Base-by-base conservation (phyloP, 768 basidiomycete species). In the Amanita exitialis region DNA sequence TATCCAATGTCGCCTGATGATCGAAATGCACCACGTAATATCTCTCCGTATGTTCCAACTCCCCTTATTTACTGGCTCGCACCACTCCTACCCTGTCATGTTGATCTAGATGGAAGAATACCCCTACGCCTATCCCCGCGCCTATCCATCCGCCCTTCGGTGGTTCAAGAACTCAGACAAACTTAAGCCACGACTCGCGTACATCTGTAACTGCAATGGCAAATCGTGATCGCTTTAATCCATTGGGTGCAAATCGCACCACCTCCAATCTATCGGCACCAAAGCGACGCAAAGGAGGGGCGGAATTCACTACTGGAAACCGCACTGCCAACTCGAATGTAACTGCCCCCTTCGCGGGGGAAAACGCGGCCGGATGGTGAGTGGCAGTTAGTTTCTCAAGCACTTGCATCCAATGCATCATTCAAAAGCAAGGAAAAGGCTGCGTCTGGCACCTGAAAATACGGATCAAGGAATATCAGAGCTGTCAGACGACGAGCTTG, bases 71-170 rank as follows among this genome's bases (percentile, higher is more conserved):
- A 15, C n/a, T 15, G 30, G 36, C 23, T 39, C 34, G 6, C n/a
- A 49, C 35, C 9, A 39, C 13, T 25, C 16, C 27, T 28, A 38
- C 38, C 47, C 20, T 37, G 35, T 21, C 47, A 37, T 49, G 47
- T 49, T 35, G 28, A 49, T 49, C 36, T 49, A 49, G 47, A 25
- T 49, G 47, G 47, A 49, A 49, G 36, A 49, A 38, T n/a, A n/a
- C 35, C 1, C 47, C 47, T 37, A 49, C 47, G 21, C 16, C 27
- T 10, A 49, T 49, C 37, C 4, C 34, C 20, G 32, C 18, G 1
- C 13, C 47, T 37, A 15, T 4, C 34, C 3, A 13, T 12, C 45
- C 37, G 38, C 13, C n/a, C n/a, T n/a, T n/a, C n/a, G n/a, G n/a
- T n/a, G n/a, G 9, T 27, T 18, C 35, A 49, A 37, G 21, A 38